Evolutionary conservation across 768 basidiomycete genomes (phyloP), one percentile per base, ranked within the genome.

Genomic region (Phaeotremella fagi): DNA sequence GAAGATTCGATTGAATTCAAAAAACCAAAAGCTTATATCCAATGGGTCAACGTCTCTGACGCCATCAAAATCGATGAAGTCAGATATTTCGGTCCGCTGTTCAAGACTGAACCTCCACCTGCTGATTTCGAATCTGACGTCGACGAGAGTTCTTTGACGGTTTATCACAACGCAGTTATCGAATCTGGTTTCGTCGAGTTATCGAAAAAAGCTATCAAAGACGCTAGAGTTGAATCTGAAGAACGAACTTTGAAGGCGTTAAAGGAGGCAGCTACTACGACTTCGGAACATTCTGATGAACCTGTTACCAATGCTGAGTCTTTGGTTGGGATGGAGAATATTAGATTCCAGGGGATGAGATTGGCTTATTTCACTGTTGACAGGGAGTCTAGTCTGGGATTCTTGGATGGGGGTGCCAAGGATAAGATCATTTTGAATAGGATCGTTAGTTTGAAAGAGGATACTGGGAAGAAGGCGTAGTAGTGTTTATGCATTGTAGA

Each of bases 321-420:
- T 73, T 79, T 94, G 35, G 82, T 88, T 41, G 94, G 87, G 24
- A 86, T 86, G 73, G 95, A 98, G 75, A 88, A 86, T 70, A 81
- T 98, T 50, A 82, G 95, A 33, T 98, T 99, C 84, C 95, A 99
- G 76, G 95, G 91, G 6, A 79, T 97, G 68, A 84, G 95, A 9
- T 85, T 97, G 43, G 95, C 86, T 2, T 99, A 97, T 78, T 98
- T 99, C 68, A 82, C 88, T 18, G 78, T 98, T 24, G 95, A 99
- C 73, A 86, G 84, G 73, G 92, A 97, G 65, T 78, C 90, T 31
- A 79, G 80, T 29, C 65, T 91, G 29, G 81, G 80, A 15, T 81
- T 80, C 50, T 72, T 94, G 25, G 81, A 84, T 14, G 82, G 84
- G 57, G 73, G 77, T 4, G 80, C 76, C 1, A 57, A 49, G 7